These are phyloP conservation scores for Drechslerella dactyloides DNA, from an alignment of 2,329 filamentous ascomycete species.

Conservation along the genomic window DNA sequence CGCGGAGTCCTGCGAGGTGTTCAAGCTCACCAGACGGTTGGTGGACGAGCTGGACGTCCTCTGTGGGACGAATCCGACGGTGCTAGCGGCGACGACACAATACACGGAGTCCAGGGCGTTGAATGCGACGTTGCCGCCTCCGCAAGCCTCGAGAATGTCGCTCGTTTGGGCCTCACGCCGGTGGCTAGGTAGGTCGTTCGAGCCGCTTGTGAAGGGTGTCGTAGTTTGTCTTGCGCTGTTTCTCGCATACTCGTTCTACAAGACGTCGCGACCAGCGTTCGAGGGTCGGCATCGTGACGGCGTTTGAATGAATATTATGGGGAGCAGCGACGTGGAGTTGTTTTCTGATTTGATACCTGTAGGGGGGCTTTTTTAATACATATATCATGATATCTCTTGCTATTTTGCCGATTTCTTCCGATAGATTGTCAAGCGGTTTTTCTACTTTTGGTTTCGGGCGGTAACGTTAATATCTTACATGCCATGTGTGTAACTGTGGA, in stretches of 20 bases:
- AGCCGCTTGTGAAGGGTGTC: neutral
- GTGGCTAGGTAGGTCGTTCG: constrained; percentile 18
- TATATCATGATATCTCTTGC: too few relatives aligned
- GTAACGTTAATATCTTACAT: neutral
- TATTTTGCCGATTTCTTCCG: too few relatives aligned
- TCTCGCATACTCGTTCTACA: neutral
- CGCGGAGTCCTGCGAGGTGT: constrained; percentile 38
- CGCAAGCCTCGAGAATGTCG: constrained; percentile 5
- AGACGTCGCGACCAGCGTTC: neutral
- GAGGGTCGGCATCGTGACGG: neutral
- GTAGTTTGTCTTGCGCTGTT: neutral
- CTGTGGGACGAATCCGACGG: constrained; percentile 26
- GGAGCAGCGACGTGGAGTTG: too few relatives aligned
- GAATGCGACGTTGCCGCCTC: constrained; percentile 5
- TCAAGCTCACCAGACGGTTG: constrained; percentile 38
- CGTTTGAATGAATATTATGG: neutral
- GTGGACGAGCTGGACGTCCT: constrained; percentile 44
- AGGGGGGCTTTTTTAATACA: too few relatives aligned
- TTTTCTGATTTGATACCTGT: too few relatives aligned
- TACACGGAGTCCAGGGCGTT: constrained; percentile 39
- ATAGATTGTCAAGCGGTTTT: too few relatives aligned
- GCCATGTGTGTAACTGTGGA: neutral
- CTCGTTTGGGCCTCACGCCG: neutral
- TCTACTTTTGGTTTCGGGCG: too few relatives aligned
- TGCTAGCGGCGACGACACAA: constrained; percentile 40